Conservation (phyloP, 345 rosid genomes). For the Passiflora organensis region DNA sequence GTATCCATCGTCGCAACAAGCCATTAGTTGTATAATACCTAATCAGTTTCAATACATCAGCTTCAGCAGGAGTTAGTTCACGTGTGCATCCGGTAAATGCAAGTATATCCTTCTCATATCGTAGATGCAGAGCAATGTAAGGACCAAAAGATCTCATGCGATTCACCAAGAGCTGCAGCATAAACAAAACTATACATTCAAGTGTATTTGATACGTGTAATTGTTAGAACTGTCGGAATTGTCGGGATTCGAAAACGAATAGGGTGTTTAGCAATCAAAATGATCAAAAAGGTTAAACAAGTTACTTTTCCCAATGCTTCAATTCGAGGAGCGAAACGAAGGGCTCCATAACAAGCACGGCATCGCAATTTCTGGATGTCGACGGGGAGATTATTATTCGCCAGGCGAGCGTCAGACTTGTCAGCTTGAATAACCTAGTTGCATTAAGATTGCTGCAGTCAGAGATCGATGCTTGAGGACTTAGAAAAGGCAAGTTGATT, state of each 20-base stretch:
- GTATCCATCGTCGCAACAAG: background rate
- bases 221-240: too few relatives aligned
- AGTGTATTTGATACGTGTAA: too few relatives aligned
- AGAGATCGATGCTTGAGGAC: conserved; percentile 7
- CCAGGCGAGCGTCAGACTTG: conserved; percentile 92
- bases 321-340: conserved; percentile 67
- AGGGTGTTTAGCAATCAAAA: conserved; percentile 1
- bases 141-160: conserved; percentile 79
- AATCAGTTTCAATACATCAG: conserved; percentile 66
- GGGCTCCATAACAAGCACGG: conserved; percentile 79
- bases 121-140: conserved; percentile 72
- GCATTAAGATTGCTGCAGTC: conserved; percentile 6
- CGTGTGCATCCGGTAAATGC: conserved; percentile 88
- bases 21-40: conserved; percentile 34
- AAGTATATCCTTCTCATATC: conserved; percentile 87
- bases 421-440: conserved; percentile 73
- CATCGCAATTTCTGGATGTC: conserved; percentile 89
- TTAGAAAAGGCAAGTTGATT: conserved; percentile 4
- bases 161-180: conserved; percentile 64
- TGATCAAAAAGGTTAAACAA: background rate
- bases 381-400: conserved; percentile 73
- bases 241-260: conserved; percentile 1
- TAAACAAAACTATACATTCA: background rate
- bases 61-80: conserved; percentile 64
- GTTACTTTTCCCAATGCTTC: conserved; percentile 76